A percentile compares a stretch with the other conserved stretches of the same genome.
Evolutionary conservation across 441 rosid genomes (phyloP).

Genomic region (Mallotus repandus): DNA sequence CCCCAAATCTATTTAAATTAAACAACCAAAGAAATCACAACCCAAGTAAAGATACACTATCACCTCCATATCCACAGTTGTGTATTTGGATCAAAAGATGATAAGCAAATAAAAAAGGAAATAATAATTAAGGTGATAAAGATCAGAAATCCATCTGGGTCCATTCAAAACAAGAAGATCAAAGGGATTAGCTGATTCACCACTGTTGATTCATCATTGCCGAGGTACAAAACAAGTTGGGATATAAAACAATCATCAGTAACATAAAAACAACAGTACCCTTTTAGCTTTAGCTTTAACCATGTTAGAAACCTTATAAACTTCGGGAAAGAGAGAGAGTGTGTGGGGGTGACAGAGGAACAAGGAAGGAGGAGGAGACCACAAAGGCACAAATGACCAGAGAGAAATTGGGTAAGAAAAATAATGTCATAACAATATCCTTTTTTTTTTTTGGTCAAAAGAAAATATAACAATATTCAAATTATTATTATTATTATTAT

Average conservation of each 20-base stretch:
- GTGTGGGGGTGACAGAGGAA: neutral
- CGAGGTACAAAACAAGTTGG: neutral
- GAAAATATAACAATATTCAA: no score
- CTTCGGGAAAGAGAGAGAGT: neutral
- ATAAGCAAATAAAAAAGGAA: neutral
- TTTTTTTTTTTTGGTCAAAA: no score
- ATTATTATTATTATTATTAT: no score
- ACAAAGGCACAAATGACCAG: constrained; percentile 2
- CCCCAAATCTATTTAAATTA: constrained; percentile 12
- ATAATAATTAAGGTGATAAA: constrained; percentile 7
- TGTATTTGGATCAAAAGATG: constrained; percentile 3
- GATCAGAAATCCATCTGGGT: constrained; percentile 4
- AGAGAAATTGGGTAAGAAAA: constrained; percentile 7
- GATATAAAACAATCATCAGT: neutral
- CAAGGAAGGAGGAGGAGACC: neutral
- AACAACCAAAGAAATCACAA: neutral
- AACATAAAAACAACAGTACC: constrained; percentile 5
- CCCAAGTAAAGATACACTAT: neutral
- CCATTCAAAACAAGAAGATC: constrained; percentile 13
- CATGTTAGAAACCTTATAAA: neutral
- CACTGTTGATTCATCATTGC: neutral
- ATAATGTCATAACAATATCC: neutral
- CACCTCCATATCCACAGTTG: neutral
- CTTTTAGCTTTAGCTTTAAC: neutral
- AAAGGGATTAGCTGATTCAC: neutral